A percentile compares a stretch with the other conserved stretches of the same genome.
These are phyloP conservation scores for Dioscorea dumetorum DNA, from an alignment of 106 monocot species.

Conservation along the genomic window DNA sequence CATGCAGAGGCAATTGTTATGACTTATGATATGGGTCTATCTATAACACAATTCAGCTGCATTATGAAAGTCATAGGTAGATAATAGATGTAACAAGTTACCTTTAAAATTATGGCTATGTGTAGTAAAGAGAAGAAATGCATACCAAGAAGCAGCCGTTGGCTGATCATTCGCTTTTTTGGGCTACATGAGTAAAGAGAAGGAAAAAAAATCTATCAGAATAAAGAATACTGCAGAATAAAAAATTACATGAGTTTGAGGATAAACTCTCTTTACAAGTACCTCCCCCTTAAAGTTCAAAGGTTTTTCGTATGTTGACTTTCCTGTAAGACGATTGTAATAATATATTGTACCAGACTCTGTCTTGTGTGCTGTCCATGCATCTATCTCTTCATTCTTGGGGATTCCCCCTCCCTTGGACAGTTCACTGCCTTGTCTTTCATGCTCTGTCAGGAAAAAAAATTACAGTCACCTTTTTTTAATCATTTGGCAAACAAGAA, in stretches of 20 bases:
- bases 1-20: too few species aligned
- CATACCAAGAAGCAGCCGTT: conserved; percentile 83
- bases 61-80: too few species aligned
- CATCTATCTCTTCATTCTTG: conserved; percentile 26
- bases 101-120: not conserved
- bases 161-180: conserved; percentile 45
- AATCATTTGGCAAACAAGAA: not conserved
- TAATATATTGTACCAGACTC: conserved; percentile 78
- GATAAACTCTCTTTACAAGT: not conserved
- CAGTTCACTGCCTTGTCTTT: conserved; percentile 25
- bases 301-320: conserved; percentile 92
- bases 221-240: too few species aligned
- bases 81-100: too few species aligned
- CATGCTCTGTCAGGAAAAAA: conserved; percentile 19
- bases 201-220: not conserved
- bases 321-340: conserved; percentile 79
- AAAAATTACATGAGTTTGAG: too few species aligned
- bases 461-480: not conserved
- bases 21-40: too few species aligned
- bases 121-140: not conserved
- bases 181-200: conserved; percentile 40
- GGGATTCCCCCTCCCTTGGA: conserved; percentile 11
- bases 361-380: conserved; percentile 86
- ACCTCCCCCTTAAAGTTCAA: conserved; percentile 78
- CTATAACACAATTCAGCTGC: too few species aligned